Evolutionary conservation across 352 stramenopile species (phyloP), one percentile per base, ranked within the genome.

Genomic region (Thalassiosira ordinaria): DNA sequence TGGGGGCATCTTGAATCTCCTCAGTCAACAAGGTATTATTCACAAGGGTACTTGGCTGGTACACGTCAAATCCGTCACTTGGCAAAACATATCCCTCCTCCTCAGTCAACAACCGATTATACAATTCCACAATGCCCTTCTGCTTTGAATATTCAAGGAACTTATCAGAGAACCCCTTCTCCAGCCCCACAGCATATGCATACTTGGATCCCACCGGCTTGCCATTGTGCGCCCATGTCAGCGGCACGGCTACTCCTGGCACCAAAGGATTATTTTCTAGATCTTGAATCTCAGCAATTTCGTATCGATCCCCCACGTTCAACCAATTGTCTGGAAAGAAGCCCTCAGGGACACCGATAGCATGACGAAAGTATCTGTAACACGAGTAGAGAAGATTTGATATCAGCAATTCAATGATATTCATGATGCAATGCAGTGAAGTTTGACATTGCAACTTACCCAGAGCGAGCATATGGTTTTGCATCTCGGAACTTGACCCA

Each of bases 291-390:
- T 80, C 67, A 2, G 79, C 68, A 56, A 88, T 68, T 60, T 88
- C 71, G 62, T 85, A 82, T 22, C 49, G 24, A 41, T 79, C 66
- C 41, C 20, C 56, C 1, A 82, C 64, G 61, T 62, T 39, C 11
- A 82, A 22, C 80, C 80, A 85, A 52, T 85, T 82, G 2, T 76
- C 41, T 6, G 80, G 75, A 62, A 68, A 85, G 33, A 88, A 83
- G 14, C 57, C 57, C 22, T 56, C 26, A 44, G 75, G 75, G 8
- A 85, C 76, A 18, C 62, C 60, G 55, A 85, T 85, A 20, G 39
- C 60, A 69, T 85, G 80, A 27, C 80, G 76, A 35, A 85, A 88
- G n/a, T n/a, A n/a, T n/a, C n/a, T n/a, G n/a, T n/a, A n/a, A n/a
- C n/a, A n/a, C n/a, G n/a, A n/a, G n/a, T n/a, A n/a, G n/a, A n/a